phyloP scores from a whole-genome alignment of 371 early-diverging fungal genomes.

The Batkoa obscura region DNA sequence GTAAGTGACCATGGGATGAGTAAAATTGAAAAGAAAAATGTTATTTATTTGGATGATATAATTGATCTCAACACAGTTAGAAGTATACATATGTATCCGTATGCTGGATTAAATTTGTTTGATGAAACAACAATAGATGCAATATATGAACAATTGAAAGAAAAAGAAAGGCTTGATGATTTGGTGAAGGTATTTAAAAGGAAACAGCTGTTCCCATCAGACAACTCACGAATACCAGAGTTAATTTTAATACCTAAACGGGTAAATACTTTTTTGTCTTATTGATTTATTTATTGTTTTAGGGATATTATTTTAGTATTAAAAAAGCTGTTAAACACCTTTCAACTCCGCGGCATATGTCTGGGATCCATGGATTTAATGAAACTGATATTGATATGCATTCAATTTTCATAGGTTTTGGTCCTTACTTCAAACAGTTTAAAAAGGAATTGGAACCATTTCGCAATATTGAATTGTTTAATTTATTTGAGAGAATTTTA shows the following conservation, averaged over 20 bases:
- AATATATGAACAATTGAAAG: constrained; percentile 17
- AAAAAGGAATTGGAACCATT: constrained; percentile 3
- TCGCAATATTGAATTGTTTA: constrained; percentile 7
- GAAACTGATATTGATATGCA: constrained; percentile 57
- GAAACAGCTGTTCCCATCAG: no score
- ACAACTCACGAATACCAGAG: constrained; percentile 63
- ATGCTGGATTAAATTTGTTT: constrained; percentile 24
- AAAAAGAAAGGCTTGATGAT: constrained; percentile 13
- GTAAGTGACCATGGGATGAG: constrained; percentile 93
- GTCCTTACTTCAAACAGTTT: constrained; percentile 29
- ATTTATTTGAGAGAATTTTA: neutral
- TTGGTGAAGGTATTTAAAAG: constrained; percentile 40
- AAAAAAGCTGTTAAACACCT: no score
- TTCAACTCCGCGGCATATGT: no score
- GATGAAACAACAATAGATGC: constrained; percentile 10
- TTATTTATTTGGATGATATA: constrained; percentile 61
- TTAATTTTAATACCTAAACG: constrained; percentile 49
- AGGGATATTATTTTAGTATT: no score
- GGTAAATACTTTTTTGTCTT: no score
- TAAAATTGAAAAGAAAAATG: constrained; percentile 17
- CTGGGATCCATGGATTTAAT: constrained; percentile 79
- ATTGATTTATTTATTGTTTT: no score
- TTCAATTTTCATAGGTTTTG: constrained; percentile 67
- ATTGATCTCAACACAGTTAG: constrained; percentile 21
- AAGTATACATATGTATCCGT: constrained; percentile 21